Base-by-base conservation (phyloP, 73 alveolate species). In the Paramecium biaurelia region DNA sequence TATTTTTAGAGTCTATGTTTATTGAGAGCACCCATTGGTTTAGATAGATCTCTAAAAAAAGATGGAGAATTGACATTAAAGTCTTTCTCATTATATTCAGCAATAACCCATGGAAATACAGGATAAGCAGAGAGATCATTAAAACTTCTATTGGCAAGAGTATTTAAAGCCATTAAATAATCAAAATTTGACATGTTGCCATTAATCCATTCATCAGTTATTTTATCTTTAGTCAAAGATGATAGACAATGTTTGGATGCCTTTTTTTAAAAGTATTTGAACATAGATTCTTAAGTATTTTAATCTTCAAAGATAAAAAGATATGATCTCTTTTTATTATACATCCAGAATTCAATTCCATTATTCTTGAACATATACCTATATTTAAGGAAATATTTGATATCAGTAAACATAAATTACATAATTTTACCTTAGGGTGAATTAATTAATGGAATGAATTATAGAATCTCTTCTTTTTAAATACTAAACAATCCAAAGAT, bases 71-170 rank as follows among this genome's bases (percentile, higher is more conserved):
- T 90, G 56, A 72, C 20, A 21, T 89, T 95, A 43, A 92, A 92
- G 7, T 76, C 93, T 89, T 92, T 87, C 57, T 86, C 42, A 84
- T 45, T 21, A 43, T 93, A 97, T 84, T 96, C 97, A 20, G 92
- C 76, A 21, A 98, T 68, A 12, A 98, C 92, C 99, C 99, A 98
- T 0, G 99, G 99, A 92, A 97, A 97, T 11, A 97, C 96, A 7
- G 99, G 99, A 85, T 98, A 98, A 74, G 98, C 98, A 53, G 97
- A 93, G 34, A 98, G 85, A 89, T 98, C 99, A 70, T 96, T 97
- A 90, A 95, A 96, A 24, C 98, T 86, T 70, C 99, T 92, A 53
- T 97, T 96, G 38, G 98, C 96, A 85, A 96, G 93, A 26, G 95
- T 89, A 92, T 98, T 98, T 47, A 96, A 72, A 34, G 93, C 84